phyloP scores from a whole-genome alignment of 495 filamentous ascomycete species.

The Pseudevernia furfuracea region DNA sequence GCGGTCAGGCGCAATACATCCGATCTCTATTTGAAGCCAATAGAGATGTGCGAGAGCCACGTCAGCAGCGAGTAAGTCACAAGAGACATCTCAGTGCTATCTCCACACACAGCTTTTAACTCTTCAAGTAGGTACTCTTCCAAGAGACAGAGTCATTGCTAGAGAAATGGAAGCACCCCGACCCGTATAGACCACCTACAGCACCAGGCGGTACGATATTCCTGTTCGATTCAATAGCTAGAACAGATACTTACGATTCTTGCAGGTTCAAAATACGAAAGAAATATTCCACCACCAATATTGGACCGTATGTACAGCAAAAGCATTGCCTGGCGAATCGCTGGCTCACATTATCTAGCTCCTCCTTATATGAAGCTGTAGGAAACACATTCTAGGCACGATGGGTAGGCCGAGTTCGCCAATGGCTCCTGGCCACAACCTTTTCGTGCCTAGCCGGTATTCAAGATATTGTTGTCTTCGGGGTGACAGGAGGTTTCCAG shows the following conservation, averaged over 20 bases:
- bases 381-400: neutral
- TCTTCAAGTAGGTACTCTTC: conserved; percentile 54
- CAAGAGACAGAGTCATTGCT: conserved; percentile 80
- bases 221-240: neutral
- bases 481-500: neutral
- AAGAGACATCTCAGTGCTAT: neutral
- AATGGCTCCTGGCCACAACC: neutral
- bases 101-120: neutral
- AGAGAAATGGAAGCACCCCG: conserved; percentile 94
- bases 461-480: neutral
- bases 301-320: conserved; percentile 61
- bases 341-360: conserved; percentile 30
- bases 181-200: conserved; percentile 79
- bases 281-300: conserved; percentile 75
- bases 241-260: conserved; percentile 24
- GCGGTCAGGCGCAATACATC: conserved; percentile 92
- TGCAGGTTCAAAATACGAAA: conserved; percentile 88
- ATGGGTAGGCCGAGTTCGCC: neutral
- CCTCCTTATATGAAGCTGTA: conserved; percentile 39
- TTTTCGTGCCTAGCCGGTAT: neutral
- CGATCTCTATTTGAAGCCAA: conserved; percentile 94
- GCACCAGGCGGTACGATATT: conserved; percentile 82
- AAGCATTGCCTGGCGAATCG: neutral
- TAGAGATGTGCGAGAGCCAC: conserved; percentile 72
- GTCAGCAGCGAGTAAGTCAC: conserved; percentile 69